Conservation (phyloP, 202 grass and related monocot genomes). For the Brachypodium distachyon region DNA sequence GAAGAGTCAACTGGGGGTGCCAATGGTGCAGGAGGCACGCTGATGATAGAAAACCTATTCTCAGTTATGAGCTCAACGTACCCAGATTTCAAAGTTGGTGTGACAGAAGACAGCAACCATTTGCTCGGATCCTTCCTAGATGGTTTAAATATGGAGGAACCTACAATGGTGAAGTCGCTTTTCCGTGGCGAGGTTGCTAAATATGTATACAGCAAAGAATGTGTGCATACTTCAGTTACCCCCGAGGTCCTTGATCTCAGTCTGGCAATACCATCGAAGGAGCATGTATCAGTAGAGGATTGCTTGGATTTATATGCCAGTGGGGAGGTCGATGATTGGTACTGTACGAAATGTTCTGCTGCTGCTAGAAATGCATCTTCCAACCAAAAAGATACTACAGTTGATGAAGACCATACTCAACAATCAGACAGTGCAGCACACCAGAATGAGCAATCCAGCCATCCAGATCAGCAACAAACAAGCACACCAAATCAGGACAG, state of each 20-base stretch:
- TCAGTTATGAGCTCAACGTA: constrained; percentile 21
- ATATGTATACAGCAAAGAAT: constrained; percentile 28
- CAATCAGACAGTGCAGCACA: neutral
- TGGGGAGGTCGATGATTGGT: constrained; percentile 41
- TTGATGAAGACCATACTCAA: neutral
- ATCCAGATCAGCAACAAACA: neutral
- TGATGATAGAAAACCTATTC: constrained; percentile 43
- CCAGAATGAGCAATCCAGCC: neutral
- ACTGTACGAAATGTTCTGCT: constrained; percentile 41
- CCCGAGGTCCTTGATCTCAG: constrained; percentile 40
- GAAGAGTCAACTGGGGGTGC: constrained; percentile 15
- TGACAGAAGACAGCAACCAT: constrained; percentile 44
- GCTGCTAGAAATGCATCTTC: neutral
- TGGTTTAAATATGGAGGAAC: constrained; percentile 30
- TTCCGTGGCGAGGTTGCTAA: constrained; percentile 44
- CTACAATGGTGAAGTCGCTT: constrained; percentile 29
- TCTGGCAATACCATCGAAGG: constrained; percentile 41
- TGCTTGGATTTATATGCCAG: constrained; percentile 42
- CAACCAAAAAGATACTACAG: neutral
- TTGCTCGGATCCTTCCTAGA: constrained; percentile 35
- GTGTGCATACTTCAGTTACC: constrained; percentile 29
- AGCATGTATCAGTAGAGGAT: constrained; percentile 37
- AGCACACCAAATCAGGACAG: neutral
- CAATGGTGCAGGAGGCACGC: constrained; percentile 15
- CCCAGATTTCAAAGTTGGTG: constrained; percentile 14